phyloP scores from a whole-genome alignment of 1,284 basidiomycete genomes.

The Ustilago loliicola region DNA sequence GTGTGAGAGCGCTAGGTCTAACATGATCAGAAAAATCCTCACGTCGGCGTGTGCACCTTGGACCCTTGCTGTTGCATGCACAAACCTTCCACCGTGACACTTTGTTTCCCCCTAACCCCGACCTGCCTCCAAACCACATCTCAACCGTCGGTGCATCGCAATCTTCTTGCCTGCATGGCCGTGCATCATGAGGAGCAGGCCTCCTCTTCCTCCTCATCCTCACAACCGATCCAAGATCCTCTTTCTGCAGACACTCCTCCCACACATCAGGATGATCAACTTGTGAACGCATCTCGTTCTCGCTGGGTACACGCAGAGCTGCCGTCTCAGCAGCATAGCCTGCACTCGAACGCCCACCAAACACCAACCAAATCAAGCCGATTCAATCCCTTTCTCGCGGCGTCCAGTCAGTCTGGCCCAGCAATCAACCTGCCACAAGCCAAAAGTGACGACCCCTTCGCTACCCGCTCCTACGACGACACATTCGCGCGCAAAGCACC shows the following conservation, averaged over 20 bases:
- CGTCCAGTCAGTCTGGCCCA: background rate
- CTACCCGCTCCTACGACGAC: background rate
- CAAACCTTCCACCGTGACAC: background rate
- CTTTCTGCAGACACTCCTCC: background rate
- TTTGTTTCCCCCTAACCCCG: background rate
- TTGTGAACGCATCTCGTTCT: background rate
- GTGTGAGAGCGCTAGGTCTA: background rate
- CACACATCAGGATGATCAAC: background rate
- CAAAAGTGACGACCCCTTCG: background rate
- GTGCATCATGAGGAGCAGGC: background rate
- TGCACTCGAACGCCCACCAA: background rate
- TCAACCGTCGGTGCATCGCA: background rate
- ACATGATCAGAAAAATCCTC: background rate
- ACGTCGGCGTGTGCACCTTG: background rate
- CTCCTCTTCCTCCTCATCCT: conserved; percentile 10
- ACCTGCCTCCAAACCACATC: background rate
- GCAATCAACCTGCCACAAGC: background rate
- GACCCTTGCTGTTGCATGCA: background rate
- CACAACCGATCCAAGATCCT: background rate
- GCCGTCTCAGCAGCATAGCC: background rate
- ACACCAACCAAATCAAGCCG: background rate
- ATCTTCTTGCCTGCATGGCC: background rate
- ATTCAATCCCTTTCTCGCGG: background rate
- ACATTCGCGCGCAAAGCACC: background rate
- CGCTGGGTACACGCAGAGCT: background rate